These are phyloP conservation scores for Quercus suber DNA, from an alignment of 306 rosid genomes.

Conservation along the genomic window DNA sequence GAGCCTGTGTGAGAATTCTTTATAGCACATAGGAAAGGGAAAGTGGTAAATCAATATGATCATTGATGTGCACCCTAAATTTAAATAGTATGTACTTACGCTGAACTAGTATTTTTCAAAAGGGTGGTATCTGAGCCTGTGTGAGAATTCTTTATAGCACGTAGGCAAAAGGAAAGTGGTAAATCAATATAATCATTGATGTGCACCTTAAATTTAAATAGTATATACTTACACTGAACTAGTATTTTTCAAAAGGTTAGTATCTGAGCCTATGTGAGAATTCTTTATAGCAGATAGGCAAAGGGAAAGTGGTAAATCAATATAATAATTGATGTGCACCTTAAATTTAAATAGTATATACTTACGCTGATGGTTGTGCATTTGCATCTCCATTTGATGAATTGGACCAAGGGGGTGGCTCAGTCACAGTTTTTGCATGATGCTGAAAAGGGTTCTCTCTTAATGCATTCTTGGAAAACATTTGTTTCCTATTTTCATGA, in stretches of 20 bases:
- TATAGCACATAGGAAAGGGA: background rate
- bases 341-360: background rate
- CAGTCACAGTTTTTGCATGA: constrained; percentile 54
- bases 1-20: too few species aligned
- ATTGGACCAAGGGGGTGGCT: constrained; percentile 90
- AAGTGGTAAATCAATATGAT: constrained; percentile 1
- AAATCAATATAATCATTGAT: background rate
- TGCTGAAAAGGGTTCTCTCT: constrained; percentile 71
- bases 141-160: too few species aligned
- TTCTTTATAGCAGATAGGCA: background rate
- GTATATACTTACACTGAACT: constrained; percentile 44
- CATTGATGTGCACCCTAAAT: background rate
- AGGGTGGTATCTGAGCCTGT: too few species aligned
- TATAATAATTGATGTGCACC: constrained; percentile 3
- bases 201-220: background rate
- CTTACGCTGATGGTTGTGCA: constrained; percentile 57
- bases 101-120: constrained; percentile 6
- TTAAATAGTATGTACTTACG: constrained; percentile 39
- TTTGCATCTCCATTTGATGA: constrained; percentile 41
- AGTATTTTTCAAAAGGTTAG: too few species aligned
- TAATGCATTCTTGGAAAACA: constrained; percentile 65
- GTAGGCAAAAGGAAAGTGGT: background rate
- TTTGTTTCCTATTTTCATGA: constrained; percentile 85
- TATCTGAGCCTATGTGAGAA: too few species aligned
- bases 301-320: background rate